These are phyloP conservation scores for Yarrowia divulgata DNA, from an alignment of 805 yeast species.

Conservation along the genomic window DNA sequence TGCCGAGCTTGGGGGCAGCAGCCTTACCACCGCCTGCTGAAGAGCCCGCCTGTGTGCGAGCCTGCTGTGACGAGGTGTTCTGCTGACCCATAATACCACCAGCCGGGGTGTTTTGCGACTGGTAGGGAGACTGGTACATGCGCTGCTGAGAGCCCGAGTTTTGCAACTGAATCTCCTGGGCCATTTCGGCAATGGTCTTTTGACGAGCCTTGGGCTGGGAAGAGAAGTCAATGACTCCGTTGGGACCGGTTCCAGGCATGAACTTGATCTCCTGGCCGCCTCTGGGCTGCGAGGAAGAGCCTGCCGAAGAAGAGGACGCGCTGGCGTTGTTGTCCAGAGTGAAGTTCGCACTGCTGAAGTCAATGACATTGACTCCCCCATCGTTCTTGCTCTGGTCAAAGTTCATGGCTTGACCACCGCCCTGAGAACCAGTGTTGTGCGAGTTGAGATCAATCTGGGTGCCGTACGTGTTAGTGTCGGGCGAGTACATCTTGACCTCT, in stretches of 20 bases:
- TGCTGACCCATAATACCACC: neutral
- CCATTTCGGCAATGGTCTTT: slow-evolving; percentile 50
- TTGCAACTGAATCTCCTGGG: slow-evolving; percentile 48
- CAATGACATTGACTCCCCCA: slow-evolving; percentile 33
- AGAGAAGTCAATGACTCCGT: slow-evolving; percentile 37
- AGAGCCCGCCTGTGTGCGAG: slow-evolving; percentile 7
- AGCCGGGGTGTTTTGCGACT: slow-evolving; percentile 30
- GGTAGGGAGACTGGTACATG: slow-evolving; percentile 37
- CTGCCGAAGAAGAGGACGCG: slow-evolving; percentile 13
- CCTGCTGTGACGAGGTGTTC: slow-evolving; percentile 28
- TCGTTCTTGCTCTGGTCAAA: slow-evolving; percentile 32
- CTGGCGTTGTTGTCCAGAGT: slow-evolving; percentile 23
- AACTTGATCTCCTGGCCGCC: slow-evolving; percentile 35
- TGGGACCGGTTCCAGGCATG: slow-evolving; percentile 32
- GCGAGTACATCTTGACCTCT: slow-evolving; percentile 38
- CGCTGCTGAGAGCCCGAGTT: slow-evolving; percentile 41
- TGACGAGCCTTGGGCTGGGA: slow-evolving; percentile 43
- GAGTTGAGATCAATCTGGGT: slow-evolving; percentile 36
- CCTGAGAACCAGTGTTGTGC: neutral
- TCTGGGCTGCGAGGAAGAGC: slow-evolving; percentile 15
- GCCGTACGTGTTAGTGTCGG: slow-evolving; percentile 38
- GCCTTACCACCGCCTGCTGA: slow-evolving; percentile 15
- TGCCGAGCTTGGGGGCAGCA: slow-evolving; percentile 44
- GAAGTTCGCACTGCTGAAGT: slow-evolving; percentile 34
- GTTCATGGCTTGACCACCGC: slow-evolving; percentile 13